Percentiles rank a stretch among this genome's conserved stretches.
Conservation (phyloP, 2,329 filamentous ascomycete genomes). For the Pezicula radicicola region DNA sequence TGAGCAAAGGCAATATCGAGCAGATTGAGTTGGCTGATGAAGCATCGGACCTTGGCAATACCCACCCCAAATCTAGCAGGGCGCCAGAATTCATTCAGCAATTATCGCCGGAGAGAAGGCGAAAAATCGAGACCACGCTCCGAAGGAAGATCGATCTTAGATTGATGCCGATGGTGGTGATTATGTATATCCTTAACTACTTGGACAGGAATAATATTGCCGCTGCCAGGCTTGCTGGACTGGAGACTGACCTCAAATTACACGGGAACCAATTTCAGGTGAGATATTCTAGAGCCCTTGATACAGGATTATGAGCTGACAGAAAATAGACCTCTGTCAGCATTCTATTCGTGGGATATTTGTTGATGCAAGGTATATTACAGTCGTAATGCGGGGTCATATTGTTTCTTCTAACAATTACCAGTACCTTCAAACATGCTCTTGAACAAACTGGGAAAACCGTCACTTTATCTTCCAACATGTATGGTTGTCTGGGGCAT, state of each 20-base stretch:
- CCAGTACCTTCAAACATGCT: constrained; percentile 39
- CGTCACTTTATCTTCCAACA: constrained; percentile 41
- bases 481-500: constrained; percentile 43
- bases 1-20: not conserved
- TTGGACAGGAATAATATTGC: constrained; percentile 45
- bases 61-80: not conserved
- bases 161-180: not conserved
- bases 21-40: constrained; percentile 7
- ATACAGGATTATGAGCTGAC: not conserved
- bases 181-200: not conserved
- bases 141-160: not conserved
- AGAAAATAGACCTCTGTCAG: constrained; percentile 30
- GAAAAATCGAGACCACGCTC: not conserved
- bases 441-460: constrained; percentile 39
- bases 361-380: constrained; percentile 24
- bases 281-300: not conserved
- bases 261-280: constrained; percentile 34
- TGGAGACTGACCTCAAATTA: constrained; percentile 35
- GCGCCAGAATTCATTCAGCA: constrained; percentile 3
- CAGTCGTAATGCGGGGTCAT: not conserved
- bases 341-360: constrained; percentile 27
- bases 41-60: not conserved
- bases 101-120: not conserved
- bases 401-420: not conserved
- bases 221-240: constrained; percentile 43